Percentiles rank a stretch among this genome's conserved stretches.
These are phyloP conservation scores for Populus trichocarpa DNA, from an alignment of 441 rosid genomes.

Conservation along the genomic window DNA sequence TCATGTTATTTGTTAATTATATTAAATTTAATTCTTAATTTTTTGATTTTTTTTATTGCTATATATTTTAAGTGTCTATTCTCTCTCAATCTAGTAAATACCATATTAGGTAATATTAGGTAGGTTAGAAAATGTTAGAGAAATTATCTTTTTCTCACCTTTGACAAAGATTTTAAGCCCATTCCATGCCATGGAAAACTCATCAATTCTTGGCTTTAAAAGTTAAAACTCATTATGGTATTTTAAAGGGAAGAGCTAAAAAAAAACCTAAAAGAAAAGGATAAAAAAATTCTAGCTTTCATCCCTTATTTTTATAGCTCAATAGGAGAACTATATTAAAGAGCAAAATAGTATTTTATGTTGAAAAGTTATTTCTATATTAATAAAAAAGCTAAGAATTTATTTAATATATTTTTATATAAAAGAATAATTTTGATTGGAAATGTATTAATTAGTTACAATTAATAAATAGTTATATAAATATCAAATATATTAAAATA, in stretches of 20 bases:
- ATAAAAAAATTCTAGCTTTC: too few relatives aligned
- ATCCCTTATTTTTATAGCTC: neutral
- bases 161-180: neutral
- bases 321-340: neutral
- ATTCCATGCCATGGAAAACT: neutral
- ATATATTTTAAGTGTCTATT: too few relatives aligned
- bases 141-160: neutral
- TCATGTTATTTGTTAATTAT: too few relatives aligned
- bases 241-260: neutral
- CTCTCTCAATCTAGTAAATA: neutral
- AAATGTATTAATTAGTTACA: neutral
- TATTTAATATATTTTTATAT: too few relatives aligned
- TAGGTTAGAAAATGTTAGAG: neutral
- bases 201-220: neutral
- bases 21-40: too few relatives aligned
- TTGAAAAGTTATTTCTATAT: too few relatives aligned
- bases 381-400: neutral
- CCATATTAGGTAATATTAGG: neutral
- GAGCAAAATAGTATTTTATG: neutral
- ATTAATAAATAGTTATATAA: too few relatives aligned
- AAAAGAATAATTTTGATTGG: too few relatives aligned
- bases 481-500: too few relatives aligned
- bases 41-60: too few relatives aligned
- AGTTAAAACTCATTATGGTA: neutral
- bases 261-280: too few relatives aligned